These are phyloP conservation scores for Sphagnum contortum DNA, from an alignment of 225 moss, liverwort and hornwort species.

Conservation along the genomic window DNA sequence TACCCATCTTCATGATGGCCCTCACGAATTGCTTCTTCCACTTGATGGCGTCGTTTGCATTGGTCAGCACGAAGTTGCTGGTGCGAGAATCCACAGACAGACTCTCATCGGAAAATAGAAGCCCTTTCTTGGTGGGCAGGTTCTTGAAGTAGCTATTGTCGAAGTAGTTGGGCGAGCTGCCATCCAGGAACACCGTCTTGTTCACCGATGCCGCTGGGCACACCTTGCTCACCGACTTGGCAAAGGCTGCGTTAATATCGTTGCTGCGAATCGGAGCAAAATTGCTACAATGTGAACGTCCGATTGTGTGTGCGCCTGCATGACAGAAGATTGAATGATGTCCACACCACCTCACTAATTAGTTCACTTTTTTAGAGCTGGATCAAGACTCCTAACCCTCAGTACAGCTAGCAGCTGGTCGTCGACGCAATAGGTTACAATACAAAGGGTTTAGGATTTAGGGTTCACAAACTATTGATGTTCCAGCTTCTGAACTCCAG, in stretches of 20 bases:
- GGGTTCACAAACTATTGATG: not conserved
- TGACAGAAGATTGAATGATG: too few species aligned
- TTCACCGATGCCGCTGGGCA: slow-evolving; percentile 9
- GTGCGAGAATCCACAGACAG: not conserved
- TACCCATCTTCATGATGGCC: too few species aligned
- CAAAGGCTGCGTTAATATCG: slow-evolving; percentile 15
- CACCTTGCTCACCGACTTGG: not conserved
- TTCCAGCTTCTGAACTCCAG: not conserved
- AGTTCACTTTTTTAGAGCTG: not conserved
- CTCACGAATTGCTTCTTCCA: too few species aligned
- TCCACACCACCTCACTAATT: too few species aligned
- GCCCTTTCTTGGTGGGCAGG: not conserved
- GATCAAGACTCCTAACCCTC: not conserved
- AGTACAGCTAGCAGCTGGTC: too few species aligned
- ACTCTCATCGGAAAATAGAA: not conserved
- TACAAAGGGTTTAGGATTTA: not conserved
- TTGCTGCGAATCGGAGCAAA: slow-evolving; percentile 3
- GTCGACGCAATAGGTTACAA: not conserved
- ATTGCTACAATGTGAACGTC: slow-evolving; percentile 31
- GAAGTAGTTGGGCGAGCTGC: not conserved
- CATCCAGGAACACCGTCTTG: slow-evolving; percentile 9
- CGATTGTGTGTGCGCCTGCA: slow-evolving; percentile 46
- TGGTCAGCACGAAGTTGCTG: too few species aligned
- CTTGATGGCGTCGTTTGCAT: too few species aligned
- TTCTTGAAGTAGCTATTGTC: slow-evolving; percentile 1